Evolutionary conservation across 345 rosid genomes (phyloP), one percentile per base, ranked within the genome.

Genomic region (Euphorbia peplus): DNA sequence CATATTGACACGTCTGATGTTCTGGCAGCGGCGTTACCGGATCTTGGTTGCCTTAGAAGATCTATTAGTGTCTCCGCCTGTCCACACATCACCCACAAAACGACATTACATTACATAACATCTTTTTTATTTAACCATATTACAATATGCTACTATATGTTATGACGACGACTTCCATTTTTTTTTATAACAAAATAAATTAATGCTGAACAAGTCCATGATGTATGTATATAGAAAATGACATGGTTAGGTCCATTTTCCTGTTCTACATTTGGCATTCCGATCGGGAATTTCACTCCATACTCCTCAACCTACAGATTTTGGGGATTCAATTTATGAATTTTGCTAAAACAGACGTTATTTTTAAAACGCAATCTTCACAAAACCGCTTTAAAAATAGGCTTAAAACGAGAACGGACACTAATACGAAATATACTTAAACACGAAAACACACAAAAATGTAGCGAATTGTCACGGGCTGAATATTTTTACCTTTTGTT

Each of bases 11-110:
- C 68, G 54, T 82, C 67, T 16, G 89, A 78, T n/a, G 77, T 65
- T 60, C 82, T 75, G 58, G 78, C 93, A 80, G 79, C 87, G 76
- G 70, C 74, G 79, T 77, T 71, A 76, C 84, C 82, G 85, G 95
- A 88, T 88, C 97, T 89, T 71, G 95, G 95, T 78, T 86, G 97
- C 82, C 99, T 88, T 24, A 91, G 78, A 62, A 93, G 89, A 76
- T 86, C 82, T 62, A 85, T 87, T 72, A 93, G 78, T 51, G 87
- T 66, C 84, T 87, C 90, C 16, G 96, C 96, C 96, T 89, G 96
- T 77, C 74, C 83, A 22, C 78, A 63, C 59, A 59, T 44, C 56
- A 54, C 56, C 63, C 55, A 70, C 71, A 81, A 72, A 58, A 57
- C 74, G 76, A 84, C 81, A 75, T 35, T 73, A 10, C 52, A 52